phyloP scores from a whole-genome alignment of 1,139 yeast genomes.

The Geotrichum macrosporum region DNA sequence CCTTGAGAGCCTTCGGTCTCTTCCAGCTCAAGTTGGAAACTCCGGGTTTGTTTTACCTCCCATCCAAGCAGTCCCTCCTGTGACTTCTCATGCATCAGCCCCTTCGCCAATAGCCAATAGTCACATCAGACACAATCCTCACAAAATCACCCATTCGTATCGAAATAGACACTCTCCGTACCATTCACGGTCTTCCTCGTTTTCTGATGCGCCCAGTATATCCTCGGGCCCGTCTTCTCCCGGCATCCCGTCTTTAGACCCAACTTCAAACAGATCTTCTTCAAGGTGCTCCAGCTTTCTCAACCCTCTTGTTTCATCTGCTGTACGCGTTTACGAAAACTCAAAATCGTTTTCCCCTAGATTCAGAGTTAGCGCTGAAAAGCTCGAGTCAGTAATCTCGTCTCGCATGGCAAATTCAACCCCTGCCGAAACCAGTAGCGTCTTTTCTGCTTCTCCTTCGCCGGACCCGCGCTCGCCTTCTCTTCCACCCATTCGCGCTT shows the following conservation, averaged over 20 bases:
- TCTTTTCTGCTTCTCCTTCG: background rate
- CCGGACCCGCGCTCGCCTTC: background rate
- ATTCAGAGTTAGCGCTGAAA: conserved; percentile 63
- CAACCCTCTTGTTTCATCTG: conserved; percentile 44
- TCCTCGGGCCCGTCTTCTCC: conserved; percentile 7
- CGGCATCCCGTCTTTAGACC: background rate
- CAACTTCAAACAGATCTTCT: conserved; percentile 1
- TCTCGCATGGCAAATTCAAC: conserved; percentile 13
- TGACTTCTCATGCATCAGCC: conserved; percentile 5
- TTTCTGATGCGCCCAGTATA: conserved; percentile 8
- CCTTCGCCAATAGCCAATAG: background rate
- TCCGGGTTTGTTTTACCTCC: conserved; percentile 14
- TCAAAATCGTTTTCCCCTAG: conserved; percentile 54
- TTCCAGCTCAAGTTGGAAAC: background rate
- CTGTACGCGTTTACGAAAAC: conserved; percentile 55
- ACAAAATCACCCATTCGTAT: background rate
- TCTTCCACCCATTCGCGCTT: background rate
- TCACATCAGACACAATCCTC: conserved; percentile 6
- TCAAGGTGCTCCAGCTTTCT: conserved; percentile 10
- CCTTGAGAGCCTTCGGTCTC: conserved; percentile 20
- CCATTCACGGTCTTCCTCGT: conserved; percentile 17
- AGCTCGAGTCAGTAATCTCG: conserved; percentile 56
- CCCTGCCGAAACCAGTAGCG: background rate
- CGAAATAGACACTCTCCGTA: conserved; percentile 18
- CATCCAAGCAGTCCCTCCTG: conserved; percentile 5